Conservation (phyloP, 257 asterid species). For the Solanum pimpinellifolium region DNA sequence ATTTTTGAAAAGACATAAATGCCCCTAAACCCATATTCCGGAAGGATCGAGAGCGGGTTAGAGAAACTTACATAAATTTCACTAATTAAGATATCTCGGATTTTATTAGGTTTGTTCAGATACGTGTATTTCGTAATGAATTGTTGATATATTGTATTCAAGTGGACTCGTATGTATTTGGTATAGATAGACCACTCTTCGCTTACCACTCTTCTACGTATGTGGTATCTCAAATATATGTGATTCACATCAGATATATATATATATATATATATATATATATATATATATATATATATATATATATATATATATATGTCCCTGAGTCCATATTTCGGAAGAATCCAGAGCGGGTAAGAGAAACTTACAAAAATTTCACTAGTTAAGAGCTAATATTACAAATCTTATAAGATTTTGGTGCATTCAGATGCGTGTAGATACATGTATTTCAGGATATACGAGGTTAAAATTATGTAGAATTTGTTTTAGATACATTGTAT, state of each 20-base stretch:
- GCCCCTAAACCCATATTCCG: not conserved
- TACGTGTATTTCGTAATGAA: not conserved
- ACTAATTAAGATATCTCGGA: not conserved
- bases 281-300: no score
- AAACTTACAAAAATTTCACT: not conserved
- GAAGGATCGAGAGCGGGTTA: not conserved
- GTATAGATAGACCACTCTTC: not conserved
- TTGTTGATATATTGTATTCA: not conserved
- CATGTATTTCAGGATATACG: rapidly evolving
- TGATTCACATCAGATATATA: no score
- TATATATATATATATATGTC: not conserved
- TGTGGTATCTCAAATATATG: no score
- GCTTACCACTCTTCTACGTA: rapidly evolving
- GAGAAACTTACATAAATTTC: not conserved
- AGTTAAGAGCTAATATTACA: not conserved
- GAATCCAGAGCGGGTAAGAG: not conserved
- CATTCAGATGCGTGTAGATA: no score
- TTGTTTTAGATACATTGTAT: rapidly evolving
- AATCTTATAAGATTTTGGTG: not conserved
- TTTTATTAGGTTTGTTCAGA: rapidly evolving
- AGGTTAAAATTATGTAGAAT: no score
- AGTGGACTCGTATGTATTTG: no score
- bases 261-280: no score
- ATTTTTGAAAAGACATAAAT: not conserved
- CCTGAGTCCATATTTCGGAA: rapidly evolving